Percentiles rank a stretch among this genome's conserved stretches.
These are phyloP conservation scores for Moricandia arvensis DNA, from an alignment of 345 rosid genomes.

Conservation along the genomic window DNA sequence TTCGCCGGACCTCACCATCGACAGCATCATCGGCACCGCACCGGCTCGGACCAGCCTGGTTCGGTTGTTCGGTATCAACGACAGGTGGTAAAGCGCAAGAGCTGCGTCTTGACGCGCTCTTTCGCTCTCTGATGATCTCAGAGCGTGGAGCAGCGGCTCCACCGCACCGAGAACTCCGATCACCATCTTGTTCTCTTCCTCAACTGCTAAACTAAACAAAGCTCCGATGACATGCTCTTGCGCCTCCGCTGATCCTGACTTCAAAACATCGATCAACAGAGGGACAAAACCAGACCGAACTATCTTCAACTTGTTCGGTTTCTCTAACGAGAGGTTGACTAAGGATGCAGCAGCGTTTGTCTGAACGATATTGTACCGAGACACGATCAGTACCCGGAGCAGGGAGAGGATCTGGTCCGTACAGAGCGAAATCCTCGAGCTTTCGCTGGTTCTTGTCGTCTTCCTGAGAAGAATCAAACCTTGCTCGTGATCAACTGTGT, in stretches of 20 bases:
- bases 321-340: conserved; percentile 74
- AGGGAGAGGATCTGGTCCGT: conserved; percentile 49
- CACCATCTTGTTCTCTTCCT: conserved; percentile 78
- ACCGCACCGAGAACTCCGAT: conserved; percentile 82
- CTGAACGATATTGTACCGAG: conserved; percentile 63
- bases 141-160: conserved; percentile 66
- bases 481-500: conserved; percentile 58
- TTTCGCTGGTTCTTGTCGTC: conserved; percentile 52
- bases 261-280: conserved; percentile 54
- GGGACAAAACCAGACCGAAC: conserved; percentile 78
- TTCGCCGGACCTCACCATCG: conserved; percentile 52
- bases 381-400: conserved; percentile 49
- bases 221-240: conserved; percentile 82
- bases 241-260: conserved; percentile 65
- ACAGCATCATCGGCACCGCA: conserved; percentile 58
- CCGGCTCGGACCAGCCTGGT: conserved; percentile 62
- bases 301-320: conserved; percentile 59
- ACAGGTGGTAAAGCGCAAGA: conserved; percentile 71
- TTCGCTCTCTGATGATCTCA: conserved; percentile 56
- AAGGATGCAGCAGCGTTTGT: conserved; percentile 68
- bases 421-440: conserved; percentile 50
- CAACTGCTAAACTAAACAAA: conserved; percentile 78
- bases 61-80: conserved; percentile 60
- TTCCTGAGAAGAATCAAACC: conserved; percentile 55
- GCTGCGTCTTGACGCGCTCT: conserved; percentile 67